phyloP scores from a whole-genome alignment of 2,329 filamentous ascomycete species.

The Dactylellina drechsleri region DNA sequence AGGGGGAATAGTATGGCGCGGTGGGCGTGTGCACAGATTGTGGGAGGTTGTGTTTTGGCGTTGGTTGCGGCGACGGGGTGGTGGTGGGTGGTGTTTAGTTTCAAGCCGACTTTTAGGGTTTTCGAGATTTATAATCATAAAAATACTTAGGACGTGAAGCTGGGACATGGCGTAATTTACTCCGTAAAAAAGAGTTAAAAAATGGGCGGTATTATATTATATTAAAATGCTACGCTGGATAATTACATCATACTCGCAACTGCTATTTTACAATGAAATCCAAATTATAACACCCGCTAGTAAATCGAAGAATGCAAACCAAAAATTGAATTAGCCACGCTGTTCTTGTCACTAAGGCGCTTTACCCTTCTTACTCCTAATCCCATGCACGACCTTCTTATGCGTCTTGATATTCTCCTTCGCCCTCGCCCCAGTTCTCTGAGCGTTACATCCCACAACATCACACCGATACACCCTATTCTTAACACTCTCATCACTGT shows the following conservation, averaged over 20 bases:
- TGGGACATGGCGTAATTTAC: too few relatives aligned
- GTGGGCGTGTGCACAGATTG: slow-evolving; percentile 10
- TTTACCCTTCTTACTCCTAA: slow-evolving; percentile 14
- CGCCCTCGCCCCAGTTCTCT: slow-evolving; percentile 25
- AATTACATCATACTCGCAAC: too few relatives aligned
- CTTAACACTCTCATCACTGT: slow-evolving; percentile 19
- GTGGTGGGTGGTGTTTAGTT: slow-evolving; percentile 24
- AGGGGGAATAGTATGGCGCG: slow-evolving; percentile 27
- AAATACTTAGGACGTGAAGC: too few relatives aligned
- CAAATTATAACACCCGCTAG: not conserved
- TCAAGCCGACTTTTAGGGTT: too few relatives aligned
- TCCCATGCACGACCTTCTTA: slow-evolving; percentile 23
- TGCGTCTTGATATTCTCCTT: slow-evolving; percentile 34
- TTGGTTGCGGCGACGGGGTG: slow-evolving; percentile 19
- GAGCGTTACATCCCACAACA: slow-evolving; percentile 10
- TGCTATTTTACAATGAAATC: not conserved
- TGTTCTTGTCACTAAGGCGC: not conserved
- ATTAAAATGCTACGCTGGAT: too few relatives aligned
- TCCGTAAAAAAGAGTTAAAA: too few relatives aligned
- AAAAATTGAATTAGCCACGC: not conserved
- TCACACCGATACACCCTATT: slow-evolving; percentile 21
- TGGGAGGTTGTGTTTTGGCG: slow-evolving; percentile 20
- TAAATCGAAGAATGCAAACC: not conserved
- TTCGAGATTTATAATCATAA: too few relatives aligned
- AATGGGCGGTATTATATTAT: too few relatives aligned